Evolutionary conservation across 306 rosid species (phyloP), one percentile per base, ranked within the genome.

Genomic region (Ceratonia siliqua): DNA sequence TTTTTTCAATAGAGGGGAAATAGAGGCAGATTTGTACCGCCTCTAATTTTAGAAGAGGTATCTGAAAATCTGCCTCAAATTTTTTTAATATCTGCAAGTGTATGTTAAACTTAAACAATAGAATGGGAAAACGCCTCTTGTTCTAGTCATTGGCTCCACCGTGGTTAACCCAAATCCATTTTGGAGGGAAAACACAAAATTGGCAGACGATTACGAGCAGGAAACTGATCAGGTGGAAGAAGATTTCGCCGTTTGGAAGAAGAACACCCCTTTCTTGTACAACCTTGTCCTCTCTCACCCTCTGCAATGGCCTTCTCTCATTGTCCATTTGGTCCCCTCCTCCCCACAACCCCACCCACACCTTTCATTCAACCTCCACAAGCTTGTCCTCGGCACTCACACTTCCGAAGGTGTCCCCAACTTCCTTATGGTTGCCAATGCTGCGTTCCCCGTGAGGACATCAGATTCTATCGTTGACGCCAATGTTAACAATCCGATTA

Each of bases 221-320:
- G 48, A 70, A 41, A 8, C 6, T 3, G 81, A 25, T 0, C 86
- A 81, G 78, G 81, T 91, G 27, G 93, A 83, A 71, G 96, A 92
- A 80, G 92, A 92, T 80, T 92, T 85, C 84, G 70, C 85, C 11
- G 89, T 94, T 13, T 92, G 99, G 98, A 91, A 85, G 90, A 91
- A 89, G 79, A 91, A 94, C 83, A 67, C 93, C 10, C 96, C 96
- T 0, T 75, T 88, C 49, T 66, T 94, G 17, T 94, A 94, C 89
- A 97, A 94, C 33, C 73, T 91, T 15, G 53, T 88, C 75, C 66
- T 94, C 30, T 91, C 98, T 5, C 90, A 91, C 56, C 84, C 97
- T 49, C 96, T 91, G 5, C 89, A 82, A 81, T 94, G 97, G 97
- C 98, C 98, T 6, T 91, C 98, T 67, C 97, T 94, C 71, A 91